Conservation (phyloP, 805 yeast genomes). For the Kodamaea laetipori region DNA sequence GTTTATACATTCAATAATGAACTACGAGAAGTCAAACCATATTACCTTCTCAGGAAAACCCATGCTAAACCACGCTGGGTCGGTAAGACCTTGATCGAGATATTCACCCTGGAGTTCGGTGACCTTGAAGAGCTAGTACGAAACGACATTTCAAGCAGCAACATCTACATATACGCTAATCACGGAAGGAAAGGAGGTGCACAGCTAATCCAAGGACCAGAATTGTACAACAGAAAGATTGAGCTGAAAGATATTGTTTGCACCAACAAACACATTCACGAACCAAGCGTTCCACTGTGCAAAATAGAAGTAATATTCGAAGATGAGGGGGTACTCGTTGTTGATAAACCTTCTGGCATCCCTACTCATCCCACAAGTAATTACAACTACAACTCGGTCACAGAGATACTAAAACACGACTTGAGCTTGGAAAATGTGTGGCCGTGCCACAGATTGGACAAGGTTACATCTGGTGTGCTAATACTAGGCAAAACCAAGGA, state of each 20-base stretch:
- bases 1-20: constrained; percentile 26
- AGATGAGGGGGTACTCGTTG: constrained; percentile 42
- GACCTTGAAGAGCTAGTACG: constrained; percentile 26
- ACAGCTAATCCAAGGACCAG: constrained; percentile 24
- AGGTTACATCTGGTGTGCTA: constrained; percentile 52
- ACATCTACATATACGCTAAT: constrained; percentile 28
- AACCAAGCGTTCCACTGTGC: constrained; percentile 37
- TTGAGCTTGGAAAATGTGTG: constrained; percentile 31
- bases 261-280: constrained; percentile 46
- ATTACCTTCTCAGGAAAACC: constrained; percentile 32
- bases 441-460: constrained; percentile 53
- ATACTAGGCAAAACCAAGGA: constrained; percentile 42
- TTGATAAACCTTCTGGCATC: constrained; percentile 54
- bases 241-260: constrained; percentile 22
- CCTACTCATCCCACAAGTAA: constrained; percentile 57
- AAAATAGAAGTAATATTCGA: constrained; percentile 33
- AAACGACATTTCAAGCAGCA: constrained; percentile 26
- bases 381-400: constrained; percentile 44
- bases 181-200: constrained; percentile 23
- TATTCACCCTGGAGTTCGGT: constrained; percentile 38
- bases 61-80: constrained; percentile 43
- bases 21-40: constrained; percentile 39
- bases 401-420: constrained; percentile 43
- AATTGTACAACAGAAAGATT: constrained; percentile 9
- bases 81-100: constrained; percentile 33